phyloP scores from a whole-genome alignment of 441 rosid species.

The Brassica hybrid region DNA sequence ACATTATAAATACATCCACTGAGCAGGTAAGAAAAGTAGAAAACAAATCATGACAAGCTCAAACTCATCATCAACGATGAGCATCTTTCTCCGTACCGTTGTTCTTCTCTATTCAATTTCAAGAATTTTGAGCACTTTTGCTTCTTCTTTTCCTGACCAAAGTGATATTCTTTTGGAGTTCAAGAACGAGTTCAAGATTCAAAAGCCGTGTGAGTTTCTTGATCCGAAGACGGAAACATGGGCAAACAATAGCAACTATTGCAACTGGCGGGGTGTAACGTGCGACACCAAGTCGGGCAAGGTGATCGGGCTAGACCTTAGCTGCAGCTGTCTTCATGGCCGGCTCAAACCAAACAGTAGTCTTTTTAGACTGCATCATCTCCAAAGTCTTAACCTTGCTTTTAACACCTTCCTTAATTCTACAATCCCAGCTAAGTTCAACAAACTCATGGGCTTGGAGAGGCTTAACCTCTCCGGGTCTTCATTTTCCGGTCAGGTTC shows the following conservation, averaged over 20 bases:
- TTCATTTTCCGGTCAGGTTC: conserved; percentile 2
- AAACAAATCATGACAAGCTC: neutral
- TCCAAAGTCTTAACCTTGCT: neutral
- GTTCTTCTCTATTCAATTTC: neutral
- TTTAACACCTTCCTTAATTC: neutral
- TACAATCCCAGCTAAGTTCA: neutral
- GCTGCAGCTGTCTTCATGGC: neutral
- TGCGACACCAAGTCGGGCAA: neutral
- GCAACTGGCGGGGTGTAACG: neutral
- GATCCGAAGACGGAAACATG: neutral
- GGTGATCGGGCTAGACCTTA: neutral
- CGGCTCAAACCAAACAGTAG: neutral
- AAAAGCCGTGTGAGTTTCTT: neutral
- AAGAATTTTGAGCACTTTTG: neutral
- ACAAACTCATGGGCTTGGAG: neutral
- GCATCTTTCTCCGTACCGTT: neutral
- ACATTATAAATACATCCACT: neutral
- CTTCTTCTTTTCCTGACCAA: neutral
- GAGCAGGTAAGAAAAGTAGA: neutral
- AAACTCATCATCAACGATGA: neutral
- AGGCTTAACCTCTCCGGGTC: neutral
- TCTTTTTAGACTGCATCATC: neutral
- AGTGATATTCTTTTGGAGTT: neutral
- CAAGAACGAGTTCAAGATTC: neutral
- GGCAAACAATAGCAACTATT: neutral